Conservation (phyloP, 192 early-diverging fungal genomes). For the Coemansia interrupta region DNA sequence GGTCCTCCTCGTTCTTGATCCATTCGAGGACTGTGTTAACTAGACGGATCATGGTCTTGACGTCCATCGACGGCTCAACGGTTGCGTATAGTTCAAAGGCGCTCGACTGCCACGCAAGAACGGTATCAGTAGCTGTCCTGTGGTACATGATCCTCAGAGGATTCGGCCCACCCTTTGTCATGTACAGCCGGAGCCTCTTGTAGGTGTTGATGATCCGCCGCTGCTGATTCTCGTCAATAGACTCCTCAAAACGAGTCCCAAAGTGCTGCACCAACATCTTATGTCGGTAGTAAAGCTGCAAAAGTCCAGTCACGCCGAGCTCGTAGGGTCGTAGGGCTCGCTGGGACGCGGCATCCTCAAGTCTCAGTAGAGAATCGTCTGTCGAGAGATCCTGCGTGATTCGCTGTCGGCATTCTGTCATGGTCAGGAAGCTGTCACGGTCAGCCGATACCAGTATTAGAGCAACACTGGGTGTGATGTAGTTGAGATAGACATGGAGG, state of each 20-base stretch:
- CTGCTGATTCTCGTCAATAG: slow-evolving; percentile 19
- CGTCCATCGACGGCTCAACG: slow-evolving; percentile 60
- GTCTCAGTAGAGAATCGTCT: slow-evolving; percentile 45
- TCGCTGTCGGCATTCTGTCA: slow-evolving; percentile 63
- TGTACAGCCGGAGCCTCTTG: slow-evolving; percentile 52
- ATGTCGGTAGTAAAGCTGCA: slow-evolving; percentile 45
- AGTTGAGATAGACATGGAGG: slow-evolving; percentile 82
- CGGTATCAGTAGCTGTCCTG: slow-evolving; percentile 13
- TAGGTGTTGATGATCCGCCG: slow-evolving; percentile 59
- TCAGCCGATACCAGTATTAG: slow-evolving; percentile 73
- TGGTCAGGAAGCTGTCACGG: slow-evolving; percentile 78
- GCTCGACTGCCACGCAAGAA: slow-evolving; percentile 54
- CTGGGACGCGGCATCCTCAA: slow-evolving; percentile 54
- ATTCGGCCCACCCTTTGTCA: slow-evolving; percentile 25
- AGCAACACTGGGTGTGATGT: slow-evolving; percentile 68
- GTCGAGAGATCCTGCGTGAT: slow-evolving; percentile 52
- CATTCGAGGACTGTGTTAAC: slow-evolving; percentile 70
- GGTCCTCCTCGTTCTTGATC: slow-evolving; percentile 74
- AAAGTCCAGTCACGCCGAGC: slow-evolving; percentile 22
- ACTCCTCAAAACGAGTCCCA: slow-evolving; percentile 36
- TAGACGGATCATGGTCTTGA: slow-evolving; percentile 60
- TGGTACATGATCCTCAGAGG: slow-evolving; percentile 40
- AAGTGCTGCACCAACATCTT: slow-evolving; percentile 47
- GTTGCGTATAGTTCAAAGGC: slow-evolving; percentile 75
- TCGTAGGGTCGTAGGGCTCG: slow-evolving; percentile 43